Evolutionary conservation across 139 green algal genomes (phyloP).

Genomic region (Limnomonas spitsbergensis): DNA sequence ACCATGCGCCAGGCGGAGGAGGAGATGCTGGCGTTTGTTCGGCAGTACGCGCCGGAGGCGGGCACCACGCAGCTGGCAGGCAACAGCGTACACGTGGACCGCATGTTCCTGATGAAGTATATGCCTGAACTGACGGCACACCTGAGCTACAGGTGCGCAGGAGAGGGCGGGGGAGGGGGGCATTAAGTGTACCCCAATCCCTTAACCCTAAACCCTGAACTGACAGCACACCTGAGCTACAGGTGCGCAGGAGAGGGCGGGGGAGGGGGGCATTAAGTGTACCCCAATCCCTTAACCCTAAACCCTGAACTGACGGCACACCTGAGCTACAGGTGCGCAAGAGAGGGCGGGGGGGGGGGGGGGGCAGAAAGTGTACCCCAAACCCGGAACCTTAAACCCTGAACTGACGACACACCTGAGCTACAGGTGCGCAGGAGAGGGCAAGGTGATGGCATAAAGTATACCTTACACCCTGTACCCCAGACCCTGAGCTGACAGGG

Average conservation of each 20-base stretch:
- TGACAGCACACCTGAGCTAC: slow-evolving; percentile 77
- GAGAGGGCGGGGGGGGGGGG: too few species aligned
- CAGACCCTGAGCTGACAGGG: slow-evolving; percentile 44
- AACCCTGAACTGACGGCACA: slow-evolving; percentile 53
- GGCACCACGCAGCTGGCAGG: slow-evolving; percentile 48
- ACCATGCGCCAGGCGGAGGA: slow-evolving; percentile 7
- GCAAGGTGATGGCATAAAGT: too few species aligned
- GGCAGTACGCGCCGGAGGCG: slow-evolving; percentile 10
- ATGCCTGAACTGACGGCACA: slow-evolving; percentile 80
- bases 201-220: too few species aligned
- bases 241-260: too few species aligned
- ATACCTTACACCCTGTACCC: too few species aligned
- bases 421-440: slow-evolving; percentile 63
- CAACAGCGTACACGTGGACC: slow-evolving; percentile 86
- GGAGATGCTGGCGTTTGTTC: slow-evolving; percentile 20
- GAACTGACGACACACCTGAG: slow-evolving; percentile 66
- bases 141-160: slow-evolving; percentile 67
- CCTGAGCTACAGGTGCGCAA: slow-evolving; percentile 66
- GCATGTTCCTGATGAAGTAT: slow-evolving; percentile 77
- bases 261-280: too few species aligned
- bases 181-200: too few species aligned
- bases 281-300: too few species aligned
- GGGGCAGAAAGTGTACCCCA: too few species aligned
- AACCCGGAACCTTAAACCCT: too few species aligned
- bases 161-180: too few species aligned